Evolutionary conservation across 176 grass and related monocot genomes (phyloP).

Genomic region (Triticum dicoccoides): DNA sequence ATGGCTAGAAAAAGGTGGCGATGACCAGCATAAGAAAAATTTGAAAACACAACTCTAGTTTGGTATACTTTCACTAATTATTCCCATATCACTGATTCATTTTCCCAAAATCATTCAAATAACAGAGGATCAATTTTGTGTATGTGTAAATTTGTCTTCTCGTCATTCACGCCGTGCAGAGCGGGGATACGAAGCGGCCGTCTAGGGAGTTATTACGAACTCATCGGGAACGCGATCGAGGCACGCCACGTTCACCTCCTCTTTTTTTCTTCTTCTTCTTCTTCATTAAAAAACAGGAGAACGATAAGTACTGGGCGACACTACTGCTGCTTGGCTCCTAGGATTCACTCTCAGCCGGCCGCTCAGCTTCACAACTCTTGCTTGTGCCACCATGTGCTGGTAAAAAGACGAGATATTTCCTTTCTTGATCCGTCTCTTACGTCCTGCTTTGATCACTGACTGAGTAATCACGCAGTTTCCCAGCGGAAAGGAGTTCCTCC

Average conservation of each 20-base stretch:
- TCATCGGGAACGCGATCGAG: neutral
- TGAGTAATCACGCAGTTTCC: neutral
- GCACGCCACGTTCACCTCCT: neutral
- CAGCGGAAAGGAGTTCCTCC: neutral
- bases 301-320: neutral
- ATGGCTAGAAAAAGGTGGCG: no score
- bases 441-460: neutral
- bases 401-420: neutral
- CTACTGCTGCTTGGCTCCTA: neutral
- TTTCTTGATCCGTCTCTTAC: neutral
- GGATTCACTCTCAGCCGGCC: neutral
- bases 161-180: no score
- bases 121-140: no score
- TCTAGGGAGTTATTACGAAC: neutral
- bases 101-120: no score
- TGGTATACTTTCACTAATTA: no score
- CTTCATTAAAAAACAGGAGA: no score
- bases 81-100: no score
- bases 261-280: no score
- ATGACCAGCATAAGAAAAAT: no score
- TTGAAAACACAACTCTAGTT: no score
- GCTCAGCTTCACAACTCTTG: neutral
- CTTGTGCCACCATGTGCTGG: neutral
- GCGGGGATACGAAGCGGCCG: neutral
- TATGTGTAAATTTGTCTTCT: no score